Conservation (phyloP, 257 asterid genomes). For the Fraxinus americana region DNA sequence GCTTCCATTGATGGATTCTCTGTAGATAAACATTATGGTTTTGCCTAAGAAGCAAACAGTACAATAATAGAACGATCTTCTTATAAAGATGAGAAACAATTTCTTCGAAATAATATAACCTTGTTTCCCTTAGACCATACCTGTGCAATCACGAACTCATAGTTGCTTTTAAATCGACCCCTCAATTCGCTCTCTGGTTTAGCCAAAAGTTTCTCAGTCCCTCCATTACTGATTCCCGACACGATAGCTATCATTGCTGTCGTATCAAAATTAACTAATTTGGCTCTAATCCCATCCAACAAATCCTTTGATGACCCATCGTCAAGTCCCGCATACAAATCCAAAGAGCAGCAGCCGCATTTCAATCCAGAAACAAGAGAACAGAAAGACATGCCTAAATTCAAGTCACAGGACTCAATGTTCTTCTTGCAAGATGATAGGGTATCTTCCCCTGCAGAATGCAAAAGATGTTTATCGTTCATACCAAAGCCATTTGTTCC, state of each 20-base stretch:
- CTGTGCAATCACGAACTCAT: conserved; percentile 81
- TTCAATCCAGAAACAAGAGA: conserved; percentile 58
- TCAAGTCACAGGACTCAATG: conserved; percentile 31
- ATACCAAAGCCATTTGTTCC: conserved; percentile 17
- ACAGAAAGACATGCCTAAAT: conserved; percentile 48
- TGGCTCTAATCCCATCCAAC: conserved; percentile 32
- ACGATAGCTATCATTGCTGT: conserved; percentile 84
- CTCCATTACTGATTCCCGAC: conserved; percentile 87
- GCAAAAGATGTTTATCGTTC: conserved; percentile 17
- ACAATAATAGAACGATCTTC: not conserved
- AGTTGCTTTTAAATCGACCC: conserved; percentile 77
- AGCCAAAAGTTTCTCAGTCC: conserved; percentile 54
- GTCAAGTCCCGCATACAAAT: conserved; percentile 27
- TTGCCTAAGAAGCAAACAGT: not conserved
- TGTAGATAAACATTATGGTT: not conserved
- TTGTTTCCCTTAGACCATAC: conserved; percentile 32
- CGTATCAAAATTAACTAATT: conserved; percentile 84
- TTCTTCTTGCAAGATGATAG: conserved; percentile 33
- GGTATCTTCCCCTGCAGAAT: conserved; percentile 18
- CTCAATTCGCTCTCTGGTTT: conserved; percentile 69
- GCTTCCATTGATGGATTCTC: conserved; percentile 11
- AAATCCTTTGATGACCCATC: conserved; percentile 23
- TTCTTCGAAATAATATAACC: not conserved
- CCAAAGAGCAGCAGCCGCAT: conserved; percentile 55
- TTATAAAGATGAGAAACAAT: not conserved